These are phyloP conservation scores for Tuber microsphaerosporum DNA, from an alignment of 495 filamentous ascomycete species.

Conservation along the genomic window DNA sequence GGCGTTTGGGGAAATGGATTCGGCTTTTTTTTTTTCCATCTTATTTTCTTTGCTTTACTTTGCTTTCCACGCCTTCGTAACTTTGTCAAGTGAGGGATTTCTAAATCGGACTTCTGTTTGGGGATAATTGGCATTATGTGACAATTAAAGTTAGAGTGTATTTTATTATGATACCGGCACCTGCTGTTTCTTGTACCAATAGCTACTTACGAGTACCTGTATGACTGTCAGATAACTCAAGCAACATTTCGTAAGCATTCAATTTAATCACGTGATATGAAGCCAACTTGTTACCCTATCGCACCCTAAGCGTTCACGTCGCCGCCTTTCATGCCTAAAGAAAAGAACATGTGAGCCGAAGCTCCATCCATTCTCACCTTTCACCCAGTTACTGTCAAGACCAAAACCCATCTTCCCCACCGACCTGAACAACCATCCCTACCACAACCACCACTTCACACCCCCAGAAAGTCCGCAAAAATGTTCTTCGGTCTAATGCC, in stretches of 20 bases:
- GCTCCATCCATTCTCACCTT: background rate
- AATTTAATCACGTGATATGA: background rate
- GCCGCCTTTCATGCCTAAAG: background rate
- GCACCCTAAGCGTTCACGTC: background rate
- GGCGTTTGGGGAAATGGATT: constrained; percentile 26
- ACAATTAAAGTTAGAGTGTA: background rate
- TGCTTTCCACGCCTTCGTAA: background rate
- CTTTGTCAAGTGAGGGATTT: background rate
- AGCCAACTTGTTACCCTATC: background rate
- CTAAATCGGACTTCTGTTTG: background rate
- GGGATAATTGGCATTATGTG: background rate
- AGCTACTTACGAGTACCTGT: background rate
- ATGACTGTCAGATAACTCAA: background rate
- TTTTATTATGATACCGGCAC: background rate
- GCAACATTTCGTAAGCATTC: background rate
- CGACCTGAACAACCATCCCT: background rate
- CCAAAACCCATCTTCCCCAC: background rate
- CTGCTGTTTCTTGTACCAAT: background rate
- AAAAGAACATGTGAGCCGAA: background rate
- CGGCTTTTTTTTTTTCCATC: constrained; percentile 11
- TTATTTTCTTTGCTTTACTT: background rate
- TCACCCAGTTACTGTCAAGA: background rate
- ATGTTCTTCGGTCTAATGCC: constrained; percentile 39
- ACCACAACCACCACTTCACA: background rate
- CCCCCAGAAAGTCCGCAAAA: constrained; percentile 6